Conservation (phyloP, 2,329 filamentous ascomycete genomes). For the Xylogone sp. region DNA sequence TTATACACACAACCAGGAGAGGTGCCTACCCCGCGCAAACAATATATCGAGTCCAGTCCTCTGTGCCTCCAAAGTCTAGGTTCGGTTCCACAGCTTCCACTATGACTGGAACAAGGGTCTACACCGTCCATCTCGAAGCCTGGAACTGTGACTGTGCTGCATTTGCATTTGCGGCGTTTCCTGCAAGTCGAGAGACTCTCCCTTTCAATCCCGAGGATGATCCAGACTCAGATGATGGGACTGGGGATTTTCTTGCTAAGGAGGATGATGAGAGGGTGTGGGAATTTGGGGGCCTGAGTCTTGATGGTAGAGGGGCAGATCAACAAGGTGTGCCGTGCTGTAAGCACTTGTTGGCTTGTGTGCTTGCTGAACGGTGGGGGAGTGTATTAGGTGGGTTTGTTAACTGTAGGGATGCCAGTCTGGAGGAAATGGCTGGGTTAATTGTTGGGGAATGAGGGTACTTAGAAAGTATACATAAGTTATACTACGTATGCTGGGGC, state of each 20-base stretch:
- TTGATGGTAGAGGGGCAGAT: constrained; percentile 13
- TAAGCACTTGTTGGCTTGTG: constrained; percentile 85
- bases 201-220: background rate
- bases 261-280: constrained; percentile 12
- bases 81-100: constrained; percentile 26
- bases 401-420: constrained; percentile 48
- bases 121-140: constrained; percentile 67
- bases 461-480: no score
- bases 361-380: constrained; percentile 65
- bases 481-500: background rate
- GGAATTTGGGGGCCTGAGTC: constrained; percentile 48
- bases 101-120: constrained; percentile 34
- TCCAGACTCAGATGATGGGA: background rate
- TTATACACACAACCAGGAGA: constrained; percentile 19
- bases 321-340: constrained; percentile 55
- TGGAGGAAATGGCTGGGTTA: constrained; percentile 72
- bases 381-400: constrained; percentile 53
- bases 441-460: constrained; percentile 23
- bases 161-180: constrained; percentile 73
- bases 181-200: constrained; percentile 19
- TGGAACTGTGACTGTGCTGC: constrained; percentile 92
- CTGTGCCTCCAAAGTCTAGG: constrained; percentile 28
- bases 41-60: constrained; percentile 20
- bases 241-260: background rate
- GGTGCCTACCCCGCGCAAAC: background rate